Conservation (phyloP, 305 asterid species). For the Euphrasia arctica region DNA sequence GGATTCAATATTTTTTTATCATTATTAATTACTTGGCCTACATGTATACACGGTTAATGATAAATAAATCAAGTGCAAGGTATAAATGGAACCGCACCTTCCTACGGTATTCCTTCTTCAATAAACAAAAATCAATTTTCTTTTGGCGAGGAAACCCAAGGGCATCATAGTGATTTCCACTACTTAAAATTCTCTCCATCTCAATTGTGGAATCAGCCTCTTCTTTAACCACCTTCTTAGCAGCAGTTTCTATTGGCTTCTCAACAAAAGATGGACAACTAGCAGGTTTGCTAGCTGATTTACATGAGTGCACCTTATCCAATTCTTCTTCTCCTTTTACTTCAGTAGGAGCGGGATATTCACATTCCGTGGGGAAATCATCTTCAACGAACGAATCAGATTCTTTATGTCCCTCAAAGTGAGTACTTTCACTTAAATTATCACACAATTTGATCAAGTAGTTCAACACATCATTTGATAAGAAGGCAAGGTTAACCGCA, state of each 20-base stretch:
- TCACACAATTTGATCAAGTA: slow-evolving; percentile 90
- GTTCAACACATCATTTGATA: slow-evolving; percentile 72
- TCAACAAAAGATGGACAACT: slow-evolving; percentile 44
- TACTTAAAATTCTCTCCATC: slow-evolving; percentile 77
- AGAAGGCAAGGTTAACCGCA: slow-evolving; percentile 83
- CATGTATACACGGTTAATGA: slow-evolving; percentile 11
- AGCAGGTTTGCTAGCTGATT: slow-evolving; percentile 55
- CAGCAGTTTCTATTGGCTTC: slow-evolving; percentile 52
- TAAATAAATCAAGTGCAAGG: slow-evolving; percentile 11
- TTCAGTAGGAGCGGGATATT: slow-evolving; percentile 60
- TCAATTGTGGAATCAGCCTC: slow-evolving; percentile 62
- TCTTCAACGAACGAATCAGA: slow-evolving; percentile 62
- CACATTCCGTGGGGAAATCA: slow-evolving; percentile 59
- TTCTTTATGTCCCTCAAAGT: slow-evolving; percentile 61
- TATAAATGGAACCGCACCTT: slow-evolving; percentile 47
- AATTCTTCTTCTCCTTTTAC: slow-evolving; percentile 57
- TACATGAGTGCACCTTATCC: slow-evolving; percentile 63
- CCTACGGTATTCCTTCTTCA: slow-evolving; percentile 92
- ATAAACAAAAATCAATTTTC: slow-evolving; percentile 56
- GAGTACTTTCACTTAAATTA: slow-evolving; percentile 67
- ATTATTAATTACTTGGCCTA: background rate
- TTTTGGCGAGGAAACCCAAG: slow-evolving; percentile 73
- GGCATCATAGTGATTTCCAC: slow-evolving; percentile 92
- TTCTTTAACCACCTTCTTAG: slow-evolving; percentile 59
- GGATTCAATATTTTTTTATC: background rate